A percentile compares a stretch with the other conserved stretches of the same genome.
Evolutionary conservation across 2,329 filamentous ascomycete species (phyloP).

Genomic region (Gyromitra esculenta): DNA sequence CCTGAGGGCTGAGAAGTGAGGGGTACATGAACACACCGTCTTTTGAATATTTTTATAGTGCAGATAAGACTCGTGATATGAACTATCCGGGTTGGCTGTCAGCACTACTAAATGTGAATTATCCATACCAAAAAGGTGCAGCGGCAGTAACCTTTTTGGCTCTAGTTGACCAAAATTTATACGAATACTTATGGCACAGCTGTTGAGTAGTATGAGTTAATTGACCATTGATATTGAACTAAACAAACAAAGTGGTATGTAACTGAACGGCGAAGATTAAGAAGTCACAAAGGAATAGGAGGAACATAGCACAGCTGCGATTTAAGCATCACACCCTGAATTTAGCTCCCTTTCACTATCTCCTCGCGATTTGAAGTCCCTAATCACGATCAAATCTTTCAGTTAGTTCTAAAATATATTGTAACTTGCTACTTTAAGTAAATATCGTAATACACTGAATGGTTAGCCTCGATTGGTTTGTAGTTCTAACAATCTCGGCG

Average conservation of each 20-base stretch:
- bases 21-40: no score
- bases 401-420: background rate
- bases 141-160: background rate
- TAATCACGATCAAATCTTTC: background rate
- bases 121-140: background rate
- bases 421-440: background rate
- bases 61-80: no score
- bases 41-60: no score
- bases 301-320: background rate
- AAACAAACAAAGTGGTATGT: background rate
- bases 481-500: no score
- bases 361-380: background rate
- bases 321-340: background rate
- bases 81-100: no score
- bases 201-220: background rate
- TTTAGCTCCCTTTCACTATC: no score
- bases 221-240: background rate
- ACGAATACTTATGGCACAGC: background rate
- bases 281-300: background rate
- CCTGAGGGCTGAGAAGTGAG: background rate
- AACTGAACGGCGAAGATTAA: background rate
- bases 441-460: no score
- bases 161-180: background rate
- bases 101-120: no score
- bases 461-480: no score